phyloP scores from a whole-genome alignment of 2,329 filamentous ascomycete genomes.

The Xylaria hypoxylon region DNA sequence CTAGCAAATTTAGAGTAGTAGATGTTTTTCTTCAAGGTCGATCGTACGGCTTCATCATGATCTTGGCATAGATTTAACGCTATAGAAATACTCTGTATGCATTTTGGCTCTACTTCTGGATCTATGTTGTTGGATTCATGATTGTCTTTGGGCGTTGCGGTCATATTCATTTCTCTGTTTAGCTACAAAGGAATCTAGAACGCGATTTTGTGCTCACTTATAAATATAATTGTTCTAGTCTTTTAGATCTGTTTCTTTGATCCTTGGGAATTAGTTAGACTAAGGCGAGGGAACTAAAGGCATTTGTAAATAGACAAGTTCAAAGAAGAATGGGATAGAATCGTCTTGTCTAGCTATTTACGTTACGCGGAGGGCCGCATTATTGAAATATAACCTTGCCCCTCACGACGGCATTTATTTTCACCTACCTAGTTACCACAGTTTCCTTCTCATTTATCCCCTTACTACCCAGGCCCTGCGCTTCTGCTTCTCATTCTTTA shows the following conservation, averaged over 20 bases:
- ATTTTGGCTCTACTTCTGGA: neutral
- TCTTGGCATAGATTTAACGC: constrained; percentile 1
- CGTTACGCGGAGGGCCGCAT: neutral
- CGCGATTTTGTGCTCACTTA: constrained; percentile 9
- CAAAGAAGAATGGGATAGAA: constrained; percentile 21
- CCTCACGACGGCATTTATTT: neutral
- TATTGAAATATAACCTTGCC: constrained; percentile 12
- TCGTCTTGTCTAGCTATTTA: constrained; percentile 5
- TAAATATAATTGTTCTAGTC: constrained; percentile 28
- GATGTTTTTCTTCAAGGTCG: neutral
- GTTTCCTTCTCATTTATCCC: neutral
- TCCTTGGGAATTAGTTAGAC: neutral
- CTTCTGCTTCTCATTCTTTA: constrained; percentile 12
- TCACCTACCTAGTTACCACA: neutral
- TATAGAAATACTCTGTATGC: constrained; percentile 14
- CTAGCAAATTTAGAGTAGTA: constrained; percentile 19
- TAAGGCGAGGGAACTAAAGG: neutral
- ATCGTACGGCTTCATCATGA: constrained; percentile 13
- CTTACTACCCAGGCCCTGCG: neutral
- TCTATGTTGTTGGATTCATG: neutral
- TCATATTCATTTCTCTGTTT: constrained; percentile 1
- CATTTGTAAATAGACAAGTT: neutral
- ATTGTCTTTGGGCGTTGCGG: neutral
- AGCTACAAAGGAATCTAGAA: neutral
- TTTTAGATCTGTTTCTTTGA: constrained; percentile 8